Evolutionary conservation across 2,329 filamentous ascomycete species (phyloP), one percentile per base, ranked within the genome.

Genomic region (Juglanconis juglandina): DNA sequence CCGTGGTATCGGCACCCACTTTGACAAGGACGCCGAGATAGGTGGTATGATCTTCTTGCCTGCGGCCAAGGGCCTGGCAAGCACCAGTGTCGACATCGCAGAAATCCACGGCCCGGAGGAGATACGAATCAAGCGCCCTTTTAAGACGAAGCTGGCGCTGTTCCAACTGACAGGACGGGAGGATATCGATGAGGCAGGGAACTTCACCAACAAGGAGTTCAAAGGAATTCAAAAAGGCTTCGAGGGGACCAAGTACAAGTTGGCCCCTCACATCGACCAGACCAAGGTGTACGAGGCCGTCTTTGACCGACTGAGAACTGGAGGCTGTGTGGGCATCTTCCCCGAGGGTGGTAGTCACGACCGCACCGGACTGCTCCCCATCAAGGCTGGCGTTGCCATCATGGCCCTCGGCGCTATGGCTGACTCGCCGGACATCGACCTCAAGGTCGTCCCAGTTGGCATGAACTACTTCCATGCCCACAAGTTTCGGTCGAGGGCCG

Each of bases 391-490:
- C 73, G 92, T 99, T 62, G 95, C 95, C 61, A 95, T 99, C 70
- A 99, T 99, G 94, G 95, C 94, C 11, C 83, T 99, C 41, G 94
- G 94, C 44, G 89, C 95, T 1, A 80, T 98, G 55, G 92, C 91
- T 5, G 88, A 92, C 59, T 87, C 93, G 63, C 93, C 93, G 3
- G 83, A 94, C 65, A 96, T 91, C 70, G 92, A 91, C 35, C 80
- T 99, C 63, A 96, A 93, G 75, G 97, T 99, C 68, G 91, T 99
- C 32, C 95, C 95, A 3, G 93, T 95, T 55, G 94, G 94, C 68
- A 97, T 99, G 94, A 99, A 99, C 76, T 99, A 99, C 76, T 99
- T 99, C 77, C 94, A 98, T 75, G 91, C 94, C 0, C 94, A 99
- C 81, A 99, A 98, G 74, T 99, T 99, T 76, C 89, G 94, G 50